Evolutionary conservation across 148 eudicot species (phyloP).

Genomic region (Persicaria tinctoria): DNA sequence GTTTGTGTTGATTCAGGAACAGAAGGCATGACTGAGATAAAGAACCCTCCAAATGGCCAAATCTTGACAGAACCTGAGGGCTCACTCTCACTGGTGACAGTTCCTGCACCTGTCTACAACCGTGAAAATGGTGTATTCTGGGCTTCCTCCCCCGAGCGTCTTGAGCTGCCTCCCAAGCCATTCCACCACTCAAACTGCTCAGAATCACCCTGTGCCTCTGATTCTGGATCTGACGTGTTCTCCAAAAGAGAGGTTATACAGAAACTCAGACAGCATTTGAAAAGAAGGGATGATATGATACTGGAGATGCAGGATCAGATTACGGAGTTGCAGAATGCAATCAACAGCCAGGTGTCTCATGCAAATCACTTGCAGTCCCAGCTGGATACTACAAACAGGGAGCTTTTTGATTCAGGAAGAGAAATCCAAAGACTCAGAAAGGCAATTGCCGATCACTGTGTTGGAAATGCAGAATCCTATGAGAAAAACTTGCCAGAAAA

Average conservation of each 20-base stretch:
- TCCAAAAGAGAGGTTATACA: constrained; percentile 92
- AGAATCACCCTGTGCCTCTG: constrained; percentile 84
- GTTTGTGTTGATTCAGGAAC: constrained; percentile 30
- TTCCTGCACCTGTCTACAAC: constrained; percentile 47
- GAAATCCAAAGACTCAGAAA: constrained; percentile 90
- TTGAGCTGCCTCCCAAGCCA: constrained; percentile 79
- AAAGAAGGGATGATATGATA: constrained; percentile 90
- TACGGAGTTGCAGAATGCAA: constrained; percentile 62
- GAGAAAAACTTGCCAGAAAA: constrained; percentile 36
- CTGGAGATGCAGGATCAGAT: constrained; percentile 97
- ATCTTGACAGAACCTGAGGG: constrained; percentile 46
- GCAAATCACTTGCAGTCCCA: constrained; percentile 66
- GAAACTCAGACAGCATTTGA: constrained; percentile 84
- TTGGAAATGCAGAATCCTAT: constrained; percentile 35
- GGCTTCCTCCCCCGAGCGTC: constrained; percentile 83
- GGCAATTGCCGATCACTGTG: constrained; percentile 83
- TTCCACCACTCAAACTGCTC: constrained; percentile 77
- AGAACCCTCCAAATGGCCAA: constrained; percentile 46
- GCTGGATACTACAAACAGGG: constrained; percentile 70
- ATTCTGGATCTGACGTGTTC: constrained; percentile 86
- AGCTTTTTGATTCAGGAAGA: constrained; percentile 72
- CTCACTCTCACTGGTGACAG: constrained; percentile 72
- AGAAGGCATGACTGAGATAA: constrained; percentile 37
- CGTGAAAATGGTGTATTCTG: constrained; percentile 66
- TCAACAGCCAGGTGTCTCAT: constrained; percentile 53